A percentile compares a stretch with the other conserved stretches of the same genome.
Evolutionary conservation across 148 eudicot genomes (phyloP).

Genomic region (Amaranthus palmeri): DNA sequence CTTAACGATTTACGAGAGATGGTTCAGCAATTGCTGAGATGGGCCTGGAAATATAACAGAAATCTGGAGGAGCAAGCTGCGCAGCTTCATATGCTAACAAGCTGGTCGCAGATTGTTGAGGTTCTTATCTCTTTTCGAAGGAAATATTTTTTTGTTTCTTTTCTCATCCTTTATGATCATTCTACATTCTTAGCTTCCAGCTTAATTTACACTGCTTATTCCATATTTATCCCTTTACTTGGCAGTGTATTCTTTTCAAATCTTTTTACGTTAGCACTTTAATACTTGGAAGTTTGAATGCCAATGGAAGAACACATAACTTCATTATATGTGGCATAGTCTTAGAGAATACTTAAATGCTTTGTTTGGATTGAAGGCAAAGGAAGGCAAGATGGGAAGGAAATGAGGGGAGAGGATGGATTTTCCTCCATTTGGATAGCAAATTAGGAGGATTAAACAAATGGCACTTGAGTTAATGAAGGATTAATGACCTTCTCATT

Average conservation of each 20-base stretch:
- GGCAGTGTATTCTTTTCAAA: neutral
- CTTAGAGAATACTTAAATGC: neutral
- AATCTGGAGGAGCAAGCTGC: constrained; percentile 98
- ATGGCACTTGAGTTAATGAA: no score
- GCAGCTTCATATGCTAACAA: constrained; percentile 95
- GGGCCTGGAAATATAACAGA: constrained; percentile 96
- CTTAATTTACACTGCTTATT: neutral
- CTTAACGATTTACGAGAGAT: constrained; percentile 66
- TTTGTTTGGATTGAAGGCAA: no score
- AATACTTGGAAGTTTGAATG: neutral
- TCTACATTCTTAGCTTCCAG: neutral
- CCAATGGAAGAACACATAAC: neutral
- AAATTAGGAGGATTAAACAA: no score
- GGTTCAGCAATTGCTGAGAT: constrained; percentile 73
- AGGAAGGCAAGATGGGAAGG: no score
- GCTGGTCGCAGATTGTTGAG: constrained; percentile 96
- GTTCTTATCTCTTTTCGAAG: constrained; percentile 24
- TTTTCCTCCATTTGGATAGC: no score
- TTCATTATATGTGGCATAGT: neutral
- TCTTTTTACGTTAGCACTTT: neutral
- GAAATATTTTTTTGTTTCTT: no score
- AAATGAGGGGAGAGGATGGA: no score
- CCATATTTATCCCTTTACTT: neutral
- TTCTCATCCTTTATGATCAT: no score
- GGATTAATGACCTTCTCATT: no score